A percentile compares a stretch with the other conserved stretches of the same genome.
Conservation (phyloP, 1,139 yeast genomes). For the Petasospora fabianii region DNA sequence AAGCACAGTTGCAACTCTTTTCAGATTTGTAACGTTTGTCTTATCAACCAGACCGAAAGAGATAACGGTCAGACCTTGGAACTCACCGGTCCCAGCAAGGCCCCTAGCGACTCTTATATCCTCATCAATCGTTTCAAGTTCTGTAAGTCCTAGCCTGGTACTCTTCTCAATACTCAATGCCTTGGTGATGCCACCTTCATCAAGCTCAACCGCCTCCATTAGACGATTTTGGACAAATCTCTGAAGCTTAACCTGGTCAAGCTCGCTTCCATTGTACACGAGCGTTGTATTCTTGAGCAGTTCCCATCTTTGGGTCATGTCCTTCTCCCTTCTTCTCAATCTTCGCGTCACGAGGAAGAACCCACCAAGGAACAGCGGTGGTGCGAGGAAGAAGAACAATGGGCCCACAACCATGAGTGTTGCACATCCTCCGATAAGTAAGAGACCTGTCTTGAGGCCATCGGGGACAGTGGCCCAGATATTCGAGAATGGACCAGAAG, state of each 20-base stretch:
- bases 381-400: constrained; percentile 31
- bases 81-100: constrained; percentile 17
- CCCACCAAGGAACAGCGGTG: constrained; percentile 34
- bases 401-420: constrained; percentile 36
- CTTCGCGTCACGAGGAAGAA: constrained; percentile 25
- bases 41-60: constrained; percentile 30
- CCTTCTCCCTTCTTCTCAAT: constrained; percentile 17
- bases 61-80: constrained; percentile 25
- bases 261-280: constrained; percentile 17
- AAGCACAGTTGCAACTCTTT: constrained; percentile 27
- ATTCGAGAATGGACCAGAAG: constrained; percentile 2
- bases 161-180: constrained; percentile 18
- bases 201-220: constrained; percentile 31
- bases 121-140: constrained; percentile 31
- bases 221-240: constrained; percentile 29
- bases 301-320: constrained; percentile 21
- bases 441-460: constrained; percentile 9
- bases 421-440: constrained; percentile 14
- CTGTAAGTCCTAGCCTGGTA: constrained; percentile 29
- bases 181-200: constrained; percentile 31
- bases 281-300: constrained; percentile 15
- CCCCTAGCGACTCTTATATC: constrained; percentile 23
- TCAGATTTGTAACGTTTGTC: constrained; percentile 19
- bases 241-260: constrained; percentile 16
- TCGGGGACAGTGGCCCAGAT: constrained; percentile 10